Evolutionary conservation across 345 rosid species (phyloP).

Genomic region (Combretum micranthum): DNA sequence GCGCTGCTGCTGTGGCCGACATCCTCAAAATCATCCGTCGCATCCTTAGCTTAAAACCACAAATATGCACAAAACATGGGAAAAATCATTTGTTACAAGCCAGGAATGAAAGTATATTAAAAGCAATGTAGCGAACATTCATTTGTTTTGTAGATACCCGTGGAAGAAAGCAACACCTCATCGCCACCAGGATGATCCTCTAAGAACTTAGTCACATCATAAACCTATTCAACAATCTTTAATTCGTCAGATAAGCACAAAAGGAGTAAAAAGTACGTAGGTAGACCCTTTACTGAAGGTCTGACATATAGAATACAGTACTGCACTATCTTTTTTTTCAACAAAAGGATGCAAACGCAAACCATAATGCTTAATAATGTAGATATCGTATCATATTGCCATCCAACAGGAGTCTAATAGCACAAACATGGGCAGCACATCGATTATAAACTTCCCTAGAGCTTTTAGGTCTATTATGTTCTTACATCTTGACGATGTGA

Average conservation of each 20-base stretch:
- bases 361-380: too few species aligned
- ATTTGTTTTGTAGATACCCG: slow-evolving; percentile 29
- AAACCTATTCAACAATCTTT: slow-evolving; percentile 31
- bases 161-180: slow-evolving; percentile 57
- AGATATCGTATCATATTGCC: too few species aligned
- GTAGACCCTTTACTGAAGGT: too few species aligned
- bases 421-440: too few species aligned
- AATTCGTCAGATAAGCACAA: not conserved
- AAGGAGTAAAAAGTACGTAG: too few species aligned
- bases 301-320: too few species aligned
- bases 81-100: not conserved
- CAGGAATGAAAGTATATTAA: not conserved
- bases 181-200: slow-evolving; percentile 87
- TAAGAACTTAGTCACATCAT: slow-evolving; percentile 68
- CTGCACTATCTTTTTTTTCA: too few species aligned
- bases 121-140: not conserved
- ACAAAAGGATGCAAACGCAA: too few species aligned
- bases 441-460: too few species aligned
- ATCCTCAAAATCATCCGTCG: slow-evolving; percentile 89
- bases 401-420: too few species aligned
- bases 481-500: too few species aligned
- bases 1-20: slow-evolving; percentile 87
- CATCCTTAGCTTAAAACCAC: slow-evolving; percentile 67
- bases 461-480: too few species aligned
- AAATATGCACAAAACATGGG: not conserved